phyloP scores from a whole-genome alignment of 106 monocot genomes.

The Chionographis japonica region DNA sequence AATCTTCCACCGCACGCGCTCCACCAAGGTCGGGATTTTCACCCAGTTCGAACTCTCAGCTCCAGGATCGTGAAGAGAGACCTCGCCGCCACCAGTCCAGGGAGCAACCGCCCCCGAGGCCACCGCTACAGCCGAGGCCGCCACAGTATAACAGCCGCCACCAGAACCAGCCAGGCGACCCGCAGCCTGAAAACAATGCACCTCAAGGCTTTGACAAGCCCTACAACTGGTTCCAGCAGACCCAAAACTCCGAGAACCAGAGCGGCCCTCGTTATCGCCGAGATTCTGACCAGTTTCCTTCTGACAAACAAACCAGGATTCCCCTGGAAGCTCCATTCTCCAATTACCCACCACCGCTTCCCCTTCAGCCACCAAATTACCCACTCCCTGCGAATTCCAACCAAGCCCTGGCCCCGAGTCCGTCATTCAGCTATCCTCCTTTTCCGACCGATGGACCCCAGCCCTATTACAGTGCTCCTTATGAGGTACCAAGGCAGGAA shows the following conservation, averaged over 20 bases:
- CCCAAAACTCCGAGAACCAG: conserved; percentile 32
- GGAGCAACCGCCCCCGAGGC: conserved; percentile 45
- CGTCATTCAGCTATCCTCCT: conserved; percentile 38
- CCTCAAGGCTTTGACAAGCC: conserved; percentile 35
- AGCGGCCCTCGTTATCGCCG: conserved; percentile 12
- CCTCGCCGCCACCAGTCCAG: conserved; percentile 38
- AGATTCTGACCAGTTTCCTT: conserved; percentile 26
- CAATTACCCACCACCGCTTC: conserved; percentile 23
- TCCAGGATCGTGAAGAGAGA: conserved; percentile 55
- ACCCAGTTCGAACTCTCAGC: conserved; percentile 52
- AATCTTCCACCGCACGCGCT: conserved; percentile 70
- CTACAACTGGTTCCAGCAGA: conserved; percentile 36
- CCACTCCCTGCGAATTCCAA: conserved; percentile 31
- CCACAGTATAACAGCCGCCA: conserved; percentile 30
- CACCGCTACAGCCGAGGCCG: conserved; percentile 31
- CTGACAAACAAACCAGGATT: conserved; percentile 20
- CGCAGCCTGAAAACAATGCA: conserved; percentile 30
- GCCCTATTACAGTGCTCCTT: conserved; percentile 33
- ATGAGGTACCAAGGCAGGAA: conserved; percentile 35
- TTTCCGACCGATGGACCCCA: conserved; percentile 51
- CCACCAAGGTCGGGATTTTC: conserved; percentile 50
- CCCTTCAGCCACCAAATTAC: conserved; percentile 44
- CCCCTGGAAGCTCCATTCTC: conserved; percentile 37
- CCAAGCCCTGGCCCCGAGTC: conserved; percentile 13
- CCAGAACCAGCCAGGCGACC: conserved; percentile 30